phyloP scores from a whole-genome alignment of 1,139 yeast species.

The Lodderomyces jiufengensis region DNA sequence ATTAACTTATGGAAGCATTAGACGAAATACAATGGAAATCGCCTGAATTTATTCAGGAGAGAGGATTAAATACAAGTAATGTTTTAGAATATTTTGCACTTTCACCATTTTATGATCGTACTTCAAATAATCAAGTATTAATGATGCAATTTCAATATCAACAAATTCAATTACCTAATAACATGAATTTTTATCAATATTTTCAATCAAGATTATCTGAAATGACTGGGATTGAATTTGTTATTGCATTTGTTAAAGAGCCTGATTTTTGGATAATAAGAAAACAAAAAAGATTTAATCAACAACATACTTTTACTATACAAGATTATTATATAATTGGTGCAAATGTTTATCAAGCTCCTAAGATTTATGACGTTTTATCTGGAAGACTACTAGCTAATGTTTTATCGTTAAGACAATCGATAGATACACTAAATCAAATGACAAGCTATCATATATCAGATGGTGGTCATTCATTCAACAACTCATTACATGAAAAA shows the following conservation, averaged over 20 bases:
- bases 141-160: constrained; percentile 94
- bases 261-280: constrained; percentile 92
- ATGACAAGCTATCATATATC: constrained; percentile 34
- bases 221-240: constrained; percentile 84
- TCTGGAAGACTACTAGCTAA: constrained; percentile 37
- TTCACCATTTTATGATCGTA: constrained; percentile 91
- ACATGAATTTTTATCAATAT: constrained; percentile 35
- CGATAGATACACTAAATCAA: constrained; percentile 32
- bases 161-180: constrained; percentile 49
- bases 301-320: constrained; percentile 45
- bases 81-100: constrained; percentile 90
- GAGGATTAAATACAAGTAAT: constrained; percentile 82
- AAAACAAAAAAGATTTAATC: constrained; percentile 64
- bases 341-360: constrained; percentile 91
- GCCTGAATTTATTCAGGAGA: constrained; percentile 93
- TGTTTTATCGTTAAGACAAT: constrained; percentile 34
- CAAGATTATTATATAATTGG: constrained; percentile 84
- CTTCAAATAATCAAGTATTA: constrained; percentile 89
- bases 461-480: constrained; percentile 37
- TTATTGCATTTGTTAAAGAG: constrained; percentile 69
- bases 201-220: constrained; percentile 59
- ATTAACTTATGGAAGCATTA: constrained; percentile 40
- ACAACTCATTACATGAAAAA: constrained; percentile 13
- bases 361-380: constrained; percentile 44
- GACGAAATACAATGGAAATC: constrained; percentile 97